Evolutionary conservation across 163 green algal genomes (phyloP), one percentile per base, ranked within the genome.

Genomic region (Dunaliella salina): DNA sequence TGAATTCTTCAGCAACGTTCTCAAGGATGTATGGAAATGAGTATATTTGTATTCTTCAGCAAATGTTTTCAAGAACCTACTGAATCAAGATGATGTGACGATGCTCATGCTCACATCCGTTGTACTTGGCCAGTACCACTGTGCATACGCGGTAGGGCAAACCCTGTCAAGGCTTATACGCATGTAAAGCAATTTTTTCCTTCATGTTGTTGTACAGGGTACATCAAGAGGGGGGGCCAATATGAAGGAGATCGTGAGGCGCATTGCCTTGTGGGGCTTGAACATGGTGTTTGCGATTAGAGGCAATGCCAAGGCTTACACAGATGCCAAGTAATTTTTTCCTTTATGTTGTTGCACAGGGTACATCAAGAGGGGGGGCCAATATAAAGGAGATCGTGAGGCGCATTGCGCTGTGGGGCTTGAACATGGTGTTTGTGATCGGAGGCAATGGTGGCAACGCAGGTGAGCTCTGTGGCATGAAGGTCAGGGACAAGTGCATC

Each of bases 371-470:
- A 25, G 97, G 97, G 40, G 96, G 97, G 24, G 94, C 96, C 85
- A 96, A 99, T 87, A 95, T 98, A n/a, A 94, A 93, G 29, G 93
- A 96, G 86, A 99, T 99, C 80, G 96, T 98, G 33, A 91, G 96
- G 83, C 90, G 94, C 63, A 96, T 99, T 85, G 92, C 96, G 83
- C 93, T 99, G 81, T 98, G 97, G 94, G 96, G 96, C 50, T 91
- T 99, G 67, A 98, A 98, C 91, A 97, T 98, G 92, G 93, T 99
- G 40, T 99, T 97, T 87, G 95, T 98, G 50, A 92, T 98, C 71
- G 91, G 92, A 67, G 95, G 95, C 88, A 98, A 98, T 83, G 96
- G 96, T 69, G 96, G 96, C 89, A 98, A 98, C 88, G 96, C 96
- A 75, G 63, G 63, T 26, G 24, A 15, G 63, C 22, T 5, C 63